These are phyloP conservation scores for Didymella pinodella DNA, from an alignment of 2,329 filamentous ascomycete species.

Conservation along the genomic window DNA sequence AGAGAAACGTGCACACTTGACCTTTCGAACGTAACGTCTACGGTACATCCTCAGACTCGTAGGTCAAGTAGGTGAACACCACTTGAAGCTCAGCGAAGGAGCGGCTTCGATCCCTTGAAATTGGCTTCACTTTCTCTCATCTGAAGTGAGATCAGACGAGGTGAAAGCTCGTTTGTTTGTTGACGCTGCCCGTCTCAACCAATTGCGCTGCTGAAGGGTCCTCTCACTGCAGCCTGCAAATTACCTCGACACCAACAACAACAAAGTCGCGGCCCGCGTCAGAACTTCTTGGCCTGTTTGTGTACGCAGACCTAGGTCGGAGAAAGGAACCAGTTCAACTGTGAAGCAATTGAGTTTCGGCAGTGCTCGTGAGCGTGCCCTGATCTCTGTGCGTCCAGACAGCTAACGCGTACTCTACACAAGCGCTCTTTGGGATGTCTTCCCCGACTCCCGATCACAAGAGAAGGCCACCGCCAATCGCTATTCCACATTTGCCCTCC, in stretches of 20 bases:
- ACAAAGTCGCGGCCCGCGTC: background rate
- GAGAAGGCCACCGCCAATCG: constrained; percentile 40
- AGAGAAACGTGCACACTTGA: background rate
- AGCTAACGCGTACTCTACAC: background rate
- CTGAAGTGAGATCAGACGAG: constrained; percentile 4
- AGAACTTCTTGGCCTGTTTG: background rate
- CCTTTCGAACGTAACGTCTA: background rate
- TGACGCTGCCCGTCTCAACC: constrained; percentile 28
- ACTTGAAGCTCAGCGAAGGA: background rate
- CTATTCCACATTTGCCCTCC: constrained; percentile 26
- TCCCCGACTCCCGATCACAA: constrained; percentile 25
- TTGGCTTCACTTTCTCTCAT: background rate
- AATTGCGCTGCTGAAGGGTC: constrained; percentile 5
- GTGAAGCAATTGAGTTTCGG: background rate
- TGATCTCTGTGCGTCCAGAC: background rate
- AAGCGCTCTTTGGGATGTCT: constrained; percentile 24
- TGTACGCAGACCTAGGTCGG: too few relatives aligned
- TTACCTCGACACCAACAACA: background rate
- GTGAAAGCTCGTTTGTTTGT: constrained; percentile 30
- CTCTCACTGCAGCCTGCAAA: constrained; percentile 13
- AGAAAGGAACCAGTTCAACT: too few relatives aligned
- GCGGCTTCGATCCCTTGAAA: background rate
- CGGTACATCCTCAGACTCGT: background rate
- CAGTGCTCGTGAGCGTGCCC: background rate
- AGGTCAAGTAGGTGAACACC: background rate